A percentile compares a stretch with the other conserved stretches of the same genome.
Evolutionary conservation across 208 protist genomes (phyloP).

Genomic region (Sergeia podlipaevii): DNA sequence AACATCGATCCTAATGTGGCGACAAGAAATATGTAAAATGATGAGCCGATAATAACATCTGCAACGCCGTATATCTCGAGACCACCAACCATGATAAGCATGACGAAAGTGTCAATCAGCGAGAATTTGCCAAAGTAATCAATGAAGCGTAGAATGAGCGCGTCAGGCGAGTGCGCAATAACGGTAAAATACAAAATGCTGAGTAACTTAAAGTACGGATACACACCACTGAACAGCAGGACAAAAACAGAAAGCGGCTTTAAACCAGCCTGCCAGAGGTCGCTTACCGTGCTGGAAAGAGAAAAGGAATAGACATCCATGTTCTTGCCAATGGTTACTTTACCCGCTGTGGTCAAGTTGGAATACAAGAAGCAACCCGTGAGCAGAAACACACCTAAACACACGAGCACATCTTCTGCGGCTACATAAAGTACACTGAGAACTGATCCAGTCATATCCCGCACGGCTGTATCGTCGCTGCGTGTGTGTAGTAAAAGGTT

Average conservation of each 20-base stretch:
- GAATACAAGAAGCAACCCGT: constrained; percentile 38
- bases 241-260: constrained; percentile 82
- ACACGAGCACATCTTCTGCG: constrained; percentile 43
- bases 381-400: constrained; percentile 16
- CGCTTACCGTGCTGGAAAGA: constrained; percentile 66
- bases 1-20: constrained; percentile 50
- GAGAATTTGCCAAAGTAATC: constrained; percentile 93
- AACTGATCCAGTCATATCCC: constrained; percentile 1
- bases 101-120: constrained; percentile 90
- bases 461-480: background rate
- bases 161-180: constrained; percentile 36
- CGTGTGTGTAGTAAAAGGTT: too few relatives aligned
- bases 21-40: constrained; percentile 61
- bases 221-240: constrained; percentile 91
- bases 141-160: constrained; percentile 57
- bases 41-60: constrained; percentile 24
- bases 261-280: constrained; percentile 86
- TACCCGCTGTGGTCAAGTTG: constrained; percentile 52
- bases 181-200: constrained; percentile 52
- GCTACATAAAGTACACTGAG: constrained; percentile 16
- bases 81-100: constrained; percentile 91
- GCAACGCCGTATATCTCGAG: constrained; percentile 54
- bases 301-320: constrained; percentile 77
- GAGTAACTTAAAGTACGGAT: constrained; percentile 95
- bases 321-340: constrained; percentile 32